Percentiles rank a stretch among this genome's conserved stretches.
Evolutionary conservation across 805 yeast genomes (phyloP).

Genomic region (Zygoascus ofunaensis): DNA sequence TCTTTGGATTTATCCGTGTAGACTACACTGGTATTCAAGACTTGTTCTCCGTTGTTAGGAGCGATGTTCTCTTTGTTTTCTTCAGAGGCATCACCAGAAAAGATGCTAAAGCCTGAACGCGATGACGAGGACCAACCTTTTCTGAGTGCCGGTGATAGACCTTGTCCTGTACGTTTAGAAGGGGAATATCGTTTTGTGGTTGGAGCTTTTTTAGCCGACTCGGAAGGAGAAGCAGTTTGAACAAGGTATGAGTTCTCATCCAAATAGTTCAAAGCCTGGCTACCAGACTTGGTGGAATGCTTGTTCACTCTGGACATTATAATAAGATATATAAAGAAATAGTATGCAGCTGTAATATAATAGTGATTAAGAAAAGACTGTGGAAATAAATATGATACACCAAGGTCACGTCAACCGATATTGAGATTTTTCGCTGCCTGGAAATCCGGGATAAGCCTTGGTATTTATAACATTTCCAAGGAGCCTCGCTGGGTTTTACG

Average conservation of each 20-base stretch:
- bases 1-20: not conserved
- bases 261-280: not conserved
- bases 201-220: no score
- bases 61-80: not conserved
- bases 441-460: no score
- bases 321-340: no score
- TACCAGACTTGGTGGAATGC: no score
- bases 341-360: no score
- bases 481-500: not conserved
- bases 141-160: not conserved
- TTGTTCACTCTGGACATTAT: not conserved
- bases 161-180: not conserved
- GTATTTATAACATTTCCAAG: not conserved
- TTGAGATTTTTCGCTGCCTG: no score
- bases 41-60: not conserved
- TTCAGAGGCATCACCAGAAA: not conserved
- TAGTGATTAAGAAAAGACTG: no score
- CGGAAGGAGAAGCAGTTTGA: no score
- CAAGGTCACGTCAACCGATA: no score
- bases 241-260: not conserved
- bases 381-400: no score
- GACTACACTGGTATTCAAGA: not conserved
- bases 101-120: not conserved
- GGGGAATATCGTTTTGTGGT: not conserved
- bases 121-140: not conserved